Evolutionary conservation across 768 basidiomycete genomes (phyloP).

Genomic region (Kockovaella imperatae): DNA sequence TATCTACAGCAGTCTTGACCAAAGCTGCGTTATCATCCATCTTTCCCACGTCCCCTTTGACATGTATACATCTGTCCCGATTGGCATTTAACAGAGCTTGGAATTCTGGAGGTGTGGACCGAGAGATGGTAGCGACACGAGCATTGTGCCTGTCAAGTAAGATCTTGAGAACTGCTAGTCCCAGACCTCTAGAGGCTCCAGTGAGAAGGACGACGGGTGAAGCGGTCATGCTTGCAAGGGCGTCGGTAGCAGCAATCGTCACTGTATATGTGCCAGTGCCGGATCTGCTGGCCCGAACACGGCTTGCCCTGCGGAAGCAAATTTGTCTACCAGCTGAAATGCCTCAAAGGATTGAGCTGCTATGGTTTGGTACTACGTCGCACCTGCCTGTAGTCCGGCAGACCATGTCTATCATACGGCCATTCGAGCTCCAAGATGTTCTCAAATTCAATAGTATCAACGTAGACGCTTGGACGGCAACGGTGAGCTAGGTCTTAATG

Average conservation of each 20-base stretch:
- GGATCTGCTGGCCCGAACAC: too few species aligned
- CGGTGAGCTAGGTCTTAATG: slow-evolving; percentile 52
- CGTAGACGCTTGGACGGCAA: slow-evolving; percentile 94
- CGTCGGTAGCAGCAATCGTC: too few species aligned
- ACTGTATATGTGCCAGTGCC: too few species aligned
- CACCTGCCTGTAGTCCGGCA: background rate
- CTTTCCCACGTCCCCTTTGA: slow-evolving; percentile 55
- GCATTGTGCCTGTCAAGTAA: slow-evolving; percentile 59
- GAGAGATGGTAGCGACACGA: slow-evolving; percentile 67
- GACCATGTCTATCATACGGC: slow-evolving; percentile 74
- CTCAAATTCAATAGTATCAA: slow-evolving; percentile 93
- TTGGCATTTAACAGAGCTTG: slow-evolving; percentile 31
- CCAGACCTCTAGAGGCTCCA: slow-evolving; percentile 72
- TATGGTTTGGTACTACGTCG: too few species aligned
- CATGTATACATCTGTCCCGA: slow-evolving; percentile 16
- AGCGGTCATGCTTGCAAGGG: background rate
- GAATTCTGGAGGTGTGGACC: slow-evolving; percentile 62
- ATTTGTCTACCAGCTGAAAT: too few species aligned
- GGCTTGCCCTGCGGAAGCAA: too few species aligned
- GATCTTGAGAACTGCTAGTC: slow-evolving; percentile 65
- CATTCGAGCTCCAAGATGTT: slow-evolving; percentile 81
- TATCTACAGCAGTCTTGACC: slow-evolving; percentile 52
- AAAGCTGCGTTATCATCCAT: slow-evolving; percentile 46
- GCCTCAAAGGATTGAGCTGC: too few species aligned
- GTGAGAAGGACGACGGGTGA: slow-evolving; percentile 65